These are phyloP conservation scores for Xylariaceae sp. DNA, from an alignment of 2,329 filamentous ascomycete genomes.

Conservation along the genomic window DNA sequence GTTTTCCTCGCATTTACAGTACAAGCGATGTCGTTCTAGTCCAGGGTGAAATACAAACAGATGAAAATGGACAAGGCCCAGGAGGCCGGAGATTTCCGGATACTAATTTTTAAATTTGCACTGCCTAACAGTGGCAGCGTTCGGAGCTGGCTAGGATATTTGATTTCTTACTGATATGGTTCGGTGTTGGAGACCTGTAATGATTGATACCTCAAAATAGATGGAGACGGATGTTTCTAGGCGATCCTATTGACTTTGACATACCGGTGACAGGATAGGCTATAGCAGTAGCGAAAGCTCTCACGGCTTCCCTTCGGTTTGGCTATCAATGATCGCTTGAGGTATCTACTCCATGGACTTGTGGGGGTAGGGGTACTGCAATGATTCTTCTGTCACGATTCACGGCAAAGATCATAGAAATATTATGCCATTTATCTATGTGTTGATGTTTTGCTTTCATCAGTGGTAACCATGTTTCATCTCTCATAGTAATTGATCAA, in stretches of 20 bases:
- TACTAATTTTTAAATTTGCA: constrained; percentile 31
- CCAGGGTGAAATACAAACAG: constrained; percentile 28
- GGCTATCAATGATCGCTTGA: background rate
- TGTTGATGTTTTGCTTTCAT: background rate
- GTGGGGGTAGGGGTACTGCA: background rate
- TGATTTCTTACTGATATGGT: constrained; percentile 18
- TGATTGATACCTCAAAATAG: constrained; percentile 32
- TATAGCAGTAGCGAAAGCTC: background rate
- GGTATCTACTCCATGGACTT: background rate
- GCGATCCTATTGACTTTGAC: constrained; percentile 6
- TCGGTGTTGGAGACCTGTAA: constrained; percentile 23
- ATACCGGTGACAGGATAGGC: no score
- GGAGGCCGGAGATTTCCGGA: constrained; percentile 34
- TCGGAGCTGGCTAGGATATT: constrained; percentile 27
- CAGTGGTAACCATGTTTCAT: no score
- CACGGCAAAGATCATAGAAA: background rate
- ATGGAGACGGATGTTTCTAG: constrained; percentile 19
- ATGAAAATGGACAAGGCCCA: constrained; percentile 36
- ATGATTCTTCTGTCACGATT: background rate
- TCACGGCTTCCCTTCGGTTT: background rate
- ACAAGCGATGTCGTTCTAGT: constrained; percentile 30
- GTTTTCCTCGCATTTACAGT: constrained; percentile 29
- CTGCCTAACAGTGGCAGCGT: constrained; percentile 24
- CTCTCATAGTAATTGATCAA: no score
- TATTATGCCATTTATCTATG: background rate